These are phyloP conservation scores for Podospora tetraspora DNA, from an alignment of 495 filamentous ascomycete genomes.

Conservation along the genomic window DNA sequence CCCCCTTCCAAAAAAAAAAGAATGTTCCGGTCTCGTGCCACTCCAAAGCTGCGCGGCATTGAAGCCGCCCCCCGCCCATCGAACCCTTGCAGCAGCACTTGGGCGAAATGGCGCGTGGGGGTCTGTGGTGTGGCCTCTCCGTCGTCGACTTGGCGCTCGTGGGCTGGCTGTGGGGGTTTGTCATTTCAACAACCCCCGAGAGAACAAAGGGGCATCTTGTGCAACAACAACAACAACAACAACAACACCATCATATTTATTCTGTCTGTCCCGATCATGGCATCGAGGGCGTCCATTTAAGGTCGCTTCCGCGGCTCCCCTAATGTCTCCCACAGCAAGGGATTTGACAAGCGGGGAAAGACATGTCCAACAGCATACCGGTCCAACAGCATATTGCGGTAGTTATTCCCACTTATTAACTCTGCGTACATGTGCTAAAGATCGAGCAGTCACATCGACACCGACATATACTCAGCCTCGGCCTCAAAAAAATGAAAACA, in stretches of 20 bases:
- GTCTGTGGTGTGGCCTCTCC: neutral
- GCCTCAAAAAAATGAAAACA: neutral
- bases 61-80: neutral
- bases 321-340: no score
- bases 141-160: neutral
- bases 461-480: neutral
- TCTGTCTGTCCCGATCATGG: no score
- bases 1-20: neutral
- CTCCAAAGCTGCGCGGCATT: conserved; percentile 8
- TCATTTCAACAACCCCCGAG: neutral
- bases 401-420: neutral
- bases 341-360: no score
- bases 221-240: neutral
- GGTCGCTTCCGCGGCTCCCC: no score
- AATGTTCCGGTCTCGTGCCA: conserved; percentile 16
- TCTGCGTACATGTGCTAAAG: neutral
- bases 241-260: neutral
- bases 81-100: neutral
- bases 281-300: no score
- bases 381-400: neutral
- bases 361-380: no score
- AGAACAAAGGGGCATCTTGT: neutral
- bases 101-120: conserved; percentile 11
- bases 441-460: neutral
- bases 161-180: neutral